phyloP scores from a whole-genome alignment of 257 asterid genomes.

The Salvia miltiorrhiza region DNA sequence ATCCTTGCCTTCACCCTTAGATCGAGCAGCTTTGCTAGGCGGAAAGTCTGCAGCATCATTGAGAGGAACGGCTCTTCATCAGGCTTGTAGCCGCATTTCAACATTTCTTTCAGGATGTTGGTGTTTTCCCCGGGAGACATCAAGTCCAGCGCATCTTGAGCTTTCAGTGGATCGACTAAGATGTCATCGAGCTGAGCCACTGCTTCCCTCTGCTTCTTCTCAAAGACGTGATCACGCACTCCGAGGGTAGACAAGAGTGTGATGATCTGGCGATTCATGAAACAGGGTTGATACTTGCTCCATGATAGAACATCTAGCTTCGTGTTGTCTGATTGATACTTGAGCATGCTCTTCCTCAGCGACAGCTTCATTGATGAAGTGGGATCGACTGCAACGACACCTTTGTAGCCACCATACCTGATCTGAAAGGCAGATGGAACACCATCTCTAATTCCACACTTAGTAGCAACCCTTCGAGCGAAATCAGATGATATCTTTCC shows the following conservation, averaged over 20 bases:
- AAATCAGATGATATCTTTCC: slow-evolving; percentile 78
- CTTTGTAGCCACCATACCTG: slow-evolving; percentile 87
- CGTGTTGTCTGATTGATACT: slow-evolving; percentile 56
- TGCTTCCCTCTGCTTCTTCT: slow-evolving; percentile 65
- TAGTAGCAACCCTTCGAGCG: slow-evolving; percentile 61
- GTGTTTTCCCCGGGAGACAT: slow-evolving; percentile 88
- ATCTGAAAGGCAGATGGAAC: slow-evolving; percentile 86
- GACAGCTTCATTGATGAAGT: slow-evolving; percentile 50
- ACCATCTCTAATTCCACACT: slow-evolving; percentile 51
- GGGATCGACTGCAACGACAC: slow-evolving; percentile 83
- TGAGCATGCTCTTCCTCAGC: slow-evolving; percentile 74
- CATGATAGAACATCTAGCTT: slow-evolving; percentile 75
- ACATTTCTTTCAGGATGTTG: slow-evolving; percentile 67
- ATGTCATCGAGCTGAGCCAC: slow-evolving; percentile 65
- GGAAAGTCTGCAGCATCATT: slow-evolving; percentile 81
- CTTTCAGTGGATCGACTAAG: slow-evolving; percentile 60
- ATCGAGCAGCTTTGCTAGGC: slow-evolving; percentile 69
- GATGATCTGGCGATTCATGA: slow-evolving; percentile 73
- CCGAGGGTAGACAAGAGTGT: slow-evolving; percentile 85
- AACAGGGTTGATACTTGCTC: slow-evolving; percentile 88
- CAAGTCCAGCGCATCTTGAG: slow-evolving; percentile 70
- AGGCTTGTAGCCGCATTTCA: slow-evolving; percentile 81
- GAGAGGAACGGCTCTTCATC: slow-evolving; percentile 76
- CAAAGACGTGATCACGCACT: slow-evolving; percentile 51
- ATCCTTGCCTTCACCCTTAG: slow-evolving; percentile 59